Conservation (phyloP, 1,284 basidiomycete genomes). For the Rhodotorula sp. region DNA sequence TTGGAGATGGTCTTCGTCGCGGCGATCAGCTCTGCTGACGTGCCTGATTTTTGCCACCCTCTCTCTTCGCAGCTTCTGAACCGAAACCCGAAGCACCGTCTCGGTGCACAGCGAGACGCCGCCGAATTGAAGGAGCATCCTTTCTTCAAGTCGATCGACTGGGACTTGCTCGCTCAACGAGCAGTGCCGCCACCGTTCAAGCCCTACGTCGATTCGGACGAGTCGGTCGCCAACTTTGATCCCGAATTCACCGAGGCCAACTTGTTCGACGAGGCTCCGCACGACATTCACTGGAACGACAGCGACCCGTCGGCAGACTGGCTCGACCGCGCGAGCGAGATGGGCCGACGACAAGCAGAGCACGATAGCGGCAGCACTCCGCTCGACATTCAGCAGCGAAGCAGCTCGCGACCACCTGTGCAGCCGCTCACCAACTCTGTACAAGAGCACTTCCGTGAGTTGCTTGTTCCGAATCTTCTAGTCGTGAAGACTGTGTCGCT, state of each 20-base stretch:
- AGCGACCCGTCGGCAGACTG: constrained; percentile 46
- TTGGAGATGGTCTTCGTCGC: constrained; percentile 17
- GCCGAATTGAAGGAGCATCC: constrained; percentile 93
- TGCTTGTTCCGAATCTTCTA: constrained; percentile 47
- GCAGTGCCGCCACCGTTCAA: constrained; percentile 97
- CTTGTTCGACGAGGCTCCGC: constrained; percentile 58
- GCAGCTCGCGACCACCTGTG: constrained; percentile 53
- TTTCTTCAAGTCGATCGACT: constrained; percentile 92
- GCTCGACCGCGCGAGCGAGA: constrained; percentile 44
- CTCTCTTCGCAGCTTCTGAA: constrained; percentile 72
- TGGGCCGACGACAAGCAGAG: constrained; percentile 17
- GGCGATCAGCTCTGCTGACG: too few species aligned
- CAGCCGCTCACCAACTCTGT: constrained; percentile 76
- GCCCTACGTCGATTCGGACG: constrained; percentile 95
- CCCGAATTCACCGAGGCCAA: constrained; percentile 93
- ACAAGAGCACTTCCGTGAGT: constrained; percentile 90
- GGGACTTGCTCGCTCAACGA: constrained; percentile 78
- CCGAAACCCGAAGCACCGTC: constrained; percentile 92
- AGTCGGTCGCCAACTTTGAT: constrained; percentile 96
- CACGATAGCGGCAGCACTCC: constrained; percentile 14
- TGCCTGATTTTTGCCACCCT: neutral
- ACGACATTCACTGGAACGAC: constrained; percentile 59
- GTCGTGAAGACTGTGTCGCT: constrained; percentile 41
- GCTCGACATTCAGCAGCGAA: constrained; percentile 43
- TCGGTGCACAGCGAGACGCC: constrained; percentile 86